phyloP scores from a whole-genome alignment of 2,329 filamentous ascomycete genomes.

The Diplodia mutila region DNA sequence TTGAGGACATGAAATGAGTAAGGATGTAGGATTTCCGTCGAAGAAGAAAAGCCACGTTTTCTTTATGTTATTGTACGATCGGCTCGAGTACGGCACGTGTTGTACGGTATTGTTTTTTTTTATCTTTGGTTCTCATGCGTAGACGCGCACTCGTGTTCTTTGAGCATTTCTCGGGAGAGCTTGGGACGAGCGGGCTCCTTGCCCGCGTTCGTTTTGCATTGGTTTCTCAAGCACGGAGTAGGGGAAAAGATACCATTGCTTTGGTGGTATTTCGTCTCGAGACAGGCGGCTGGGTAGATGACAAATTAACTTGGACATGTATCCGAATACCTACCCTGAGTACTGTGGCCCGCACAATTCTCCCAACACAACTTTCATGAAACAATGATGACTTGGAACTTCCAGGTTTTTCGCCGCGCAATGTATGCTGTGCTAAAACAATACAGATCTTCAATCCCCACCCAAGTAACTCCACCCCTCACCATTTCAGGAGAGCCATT shows the following conservation, averaged over 20 bases:
- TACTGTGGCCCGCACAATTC: neutral
- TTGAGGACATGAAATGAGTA: neutral
- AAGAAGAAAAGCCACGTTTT: neutral
- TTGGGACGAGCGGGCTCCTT: neutral
- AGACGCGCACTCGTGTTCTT: neutral
- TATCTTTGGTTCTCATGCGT: neutral
- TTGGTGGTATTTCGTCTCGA: conserved; percentile 19
- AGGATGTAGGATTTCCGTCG: neutral
- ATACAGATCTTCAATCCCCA: neutral
- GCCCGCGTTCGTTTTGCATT: neutral
- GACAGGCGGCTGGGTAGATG: neutral
- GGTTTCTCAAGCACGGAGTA: conserved; percentile 19
- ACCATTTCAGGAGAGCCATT: neutral
- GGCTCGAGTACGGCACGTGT: neutral
- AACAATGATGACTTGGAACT: neutral
- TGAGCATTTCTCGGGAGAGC: neutral
- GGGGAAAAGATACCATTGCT: conserved; percentile 23
- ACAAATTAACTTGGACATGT: neutral
- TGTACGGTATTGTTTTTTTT: neutral
- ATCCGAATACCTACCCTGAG: neutral
- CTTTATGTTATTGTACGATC: conserved; percentile 16
- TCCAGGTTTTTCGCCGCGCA: neutral
- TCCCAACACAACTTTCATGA: neutral
- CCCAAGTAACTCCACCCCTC: neutral
- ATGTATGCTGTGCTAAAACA: neutral